Conservation (phyloP, 2,329 filamentous ascomycete species). For the Botrytis deweyae region DNA sequence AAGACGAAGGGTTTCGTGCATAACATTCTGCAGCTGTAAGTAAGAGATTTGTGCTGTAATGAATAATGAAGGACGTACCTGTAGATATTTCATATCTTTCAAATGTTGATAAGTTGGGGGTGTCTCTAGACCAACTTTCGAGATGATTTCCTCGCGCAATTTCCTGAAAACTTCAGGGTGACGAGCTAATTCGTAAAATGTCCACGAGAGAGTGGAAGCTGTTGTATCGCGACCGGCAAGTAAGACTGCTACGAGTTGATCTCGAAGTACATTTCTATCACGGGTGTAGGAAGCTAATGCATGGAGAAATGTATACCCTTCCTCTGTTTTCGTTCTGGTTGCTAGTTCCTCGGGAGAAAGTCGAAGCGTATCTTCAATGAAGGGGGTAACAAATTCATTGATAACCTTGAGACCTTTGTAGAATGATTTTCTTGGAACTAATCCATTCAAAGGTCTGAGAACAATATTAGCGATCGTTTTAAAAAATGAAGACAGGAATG, state of each 20-base stretch:
- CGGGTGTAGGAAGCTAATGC: constrained; percentile 79
- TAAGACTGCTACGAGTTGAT: constrained; percentile 80
- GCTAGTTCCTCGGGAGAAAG: constrained; percentile 71
- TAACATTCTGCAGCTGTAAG: constrained; percentile 51
- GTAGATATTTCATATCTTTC: constrained; percentile 83
- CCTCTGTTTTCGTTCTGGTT: constrained; percentile 68
- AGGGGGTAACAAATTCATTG: constrained; percentile 73
- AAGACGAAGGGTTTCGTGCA: constrained; percentile 76
- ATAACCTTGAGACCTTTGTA: constrained; percentile 63
- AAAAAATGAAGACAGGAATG: constrained; percentile 11
- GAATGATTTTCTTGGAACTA: constrained; percentile 67
- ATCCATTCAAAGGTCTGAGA: constrained; percentile 54
- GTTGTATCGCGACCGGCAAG: constrained; percentile 88
- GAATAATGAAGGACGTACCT: constrained; percentile 32
- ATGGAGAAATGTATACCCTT: constrained; percentile 81
- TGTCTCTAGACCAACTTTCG: constrained; percentile 60
- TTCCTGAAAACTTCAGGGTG: constrained; percentile 66
- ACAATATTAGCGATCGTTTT: neutral
- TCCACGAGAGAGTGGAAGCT: constrained; percentile 76
- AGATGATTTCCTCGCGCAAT: constrained; percentile 71
- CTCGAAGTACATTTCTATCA: constrained; percentile 68
- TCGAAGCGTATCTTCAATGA: constrained; percentile 71
- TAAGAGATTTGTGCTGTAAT: neutral
- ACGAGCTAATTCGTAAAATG: constrained; percentile 76
- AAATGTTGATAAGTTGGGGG: constrained; percentile 74